Conservation (phyloP, 169 alveolate species). For the Cryptosporidium andersoni region DNA sequence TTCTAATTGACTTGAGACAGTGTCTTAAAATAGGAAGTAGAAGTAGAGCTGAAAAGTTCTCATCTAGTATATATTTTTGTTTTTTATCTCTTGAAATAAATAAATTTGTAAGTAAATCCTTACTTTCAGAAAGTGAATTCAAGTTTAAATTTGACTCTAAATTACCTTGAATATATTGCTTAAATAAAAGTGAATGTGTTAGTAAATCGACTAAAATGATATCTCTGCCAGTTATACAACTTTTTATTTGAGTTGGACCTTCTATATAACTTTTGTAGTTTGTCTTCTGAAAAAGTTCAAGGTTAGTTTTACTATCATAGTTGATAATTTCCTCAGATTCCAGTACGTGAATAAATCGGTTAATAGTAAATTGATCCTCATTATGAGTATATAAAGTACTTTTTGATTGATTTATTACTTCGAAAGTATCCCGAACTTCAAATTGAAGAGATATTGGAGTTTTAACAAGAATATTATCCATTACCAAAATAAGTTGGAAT, state of each 20-base stretch:
- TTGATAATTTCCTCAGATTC: conserved; percentile 32
- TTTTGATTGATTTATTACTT: neutral
- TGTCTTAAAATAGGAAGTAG: conserved; percentile 24
- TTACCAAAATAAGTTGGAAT: conserved; percentile 41
- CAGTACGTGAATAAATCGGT: conserved; percentile 12
- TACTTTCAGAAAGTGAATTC: too few species aligned
- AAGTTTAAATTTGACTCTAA: too few species aligned
- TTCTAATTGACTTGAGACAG: conserved; percentile 29
- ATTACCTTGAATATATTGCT: neutral
- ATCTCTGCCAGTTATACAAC: conserved; percentile 37
- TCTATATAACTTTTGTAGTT: neutral
- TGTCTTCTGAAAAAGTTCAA: too few species aligned
- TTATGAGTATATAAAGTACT: neutral
- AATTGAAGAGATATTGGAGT: conserved; percentile 50
- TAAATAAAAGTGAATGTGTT: neutral
- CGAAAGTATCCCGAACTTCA: neutral
- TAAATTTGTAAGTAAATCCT: too few species aligned
- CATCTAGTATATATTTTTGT: conserved; percentile 10
- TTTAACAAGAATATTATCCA: conserved; percentile 12
- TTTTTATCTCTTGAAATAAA: too few species aligned
- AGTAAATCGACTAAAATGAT: conserved; percentile 39
- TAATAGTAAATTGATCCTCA: neutral
- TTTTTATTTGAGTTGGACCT: neutral
- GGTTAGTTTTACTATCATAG: conserved; percentile 5
- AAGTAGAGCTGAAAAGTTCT: conserved; percentile 6